Base-by-base conservation (phyloP, 2,329 filamentous ascomycete species). In the Cercospora citrullina region DNA sequence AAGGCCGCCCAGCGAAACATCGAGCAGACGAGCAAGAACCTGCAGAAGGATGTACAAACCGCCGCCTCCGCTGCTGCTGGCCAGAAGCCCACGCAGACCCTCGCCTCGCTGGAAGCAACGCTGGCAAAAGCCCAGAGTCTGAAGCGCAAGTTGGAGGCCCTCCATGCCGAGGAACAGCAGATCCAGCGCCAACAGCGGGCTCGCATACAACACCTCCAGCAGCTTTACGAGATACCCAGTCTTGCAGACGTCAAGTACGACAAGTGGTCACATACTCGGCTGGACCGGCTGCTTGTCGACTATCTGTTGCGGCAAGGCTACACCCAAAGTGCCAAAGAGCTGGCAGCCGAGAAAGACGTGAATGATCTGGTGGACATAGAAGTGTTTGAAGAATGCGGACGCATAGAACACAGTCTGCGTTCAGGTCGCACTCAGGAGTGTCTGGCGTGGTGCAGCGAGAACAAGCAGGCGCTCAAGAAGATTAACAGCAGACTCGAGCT, bases 231-330 rank as follows among this genome's bases (percentile, higher is more conserved):
- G 55, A 92, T 98, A 74, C 87, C 90, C 66, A 91, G 88, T 69
- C 84, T 97, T 69, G 91, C 93, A 63, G 95, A 99, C 78, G 93
- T 96, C 73, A 93, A 93, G 77, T 99, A 98, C 81, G 94, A 98
- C 77, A 84, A 87, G 66, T 99, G 95, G 95, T 92, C 91, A 69
- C 87, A 92, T 64, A 87, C 87, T 45, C 85, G 95, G 23, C 84
- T 99, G 55, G 91, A 97, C 79, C 85, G 95, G 18, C 82, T 98
- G 67, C 81, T 99, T 59, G 91, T 96, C n/a, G 95, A 99, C 77
- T 96, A 97, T 79, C 85, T 99, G 72, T 82, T 98, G 60, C 87
- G 95, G 8, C 89, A 90, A 69, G 94, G 94, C 3, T 97, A 94
- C 77, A 87, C 87, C 18, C 87, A 91, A 23, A 95, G 89, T 73